These are phyloP conservation scores for Lipomyces sp. DNA, from an alignment of 805 yeast species.

Conservation along the genomic window DNA sequence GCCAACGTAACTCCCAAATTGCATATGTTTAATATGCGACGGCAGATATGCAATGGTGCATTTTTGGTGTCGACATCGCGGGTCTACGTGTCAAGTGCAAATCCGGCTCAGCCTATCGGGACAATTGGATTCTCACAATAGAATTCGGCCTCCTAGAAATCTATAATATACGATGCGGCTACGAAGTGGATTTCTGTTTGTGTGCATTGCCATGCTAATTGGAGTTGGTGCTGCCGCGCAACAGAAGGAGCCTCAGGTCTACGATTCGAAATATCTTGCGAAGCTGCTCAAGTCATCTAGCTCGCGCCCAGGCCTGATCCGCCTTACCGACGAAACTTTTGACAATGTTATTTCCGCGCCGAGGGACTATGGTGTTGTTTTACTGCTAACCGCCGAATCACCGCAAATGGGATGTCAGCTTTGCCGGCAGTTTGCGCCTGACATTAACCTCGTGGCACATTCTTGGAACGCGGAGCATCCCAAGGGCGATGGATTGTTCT, in stretches of 20 bases:
- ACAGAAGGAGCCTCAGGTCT: not conserved
- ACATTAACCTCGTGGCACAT: slow-evolving; percentile 55
- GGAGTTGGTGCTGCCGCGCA: not conserved
- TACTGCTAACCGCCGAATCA: slow-evolving; percentile 69
- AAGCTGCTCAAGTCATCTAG: slow-evolving; percentile 14
- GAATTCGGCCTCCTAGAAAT: too few species aligned
- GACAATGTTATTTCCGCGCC: slow-evolving; percentile 56
- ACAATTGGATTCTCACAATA: too few species aligned
- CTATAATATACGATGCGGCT: slow-evolving; percentile 1
- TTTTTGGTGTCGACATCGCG: not conserved
- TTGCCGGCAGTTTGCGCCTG: slow-evolving; percentile 70
- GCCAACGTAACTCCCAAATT: not conserved
- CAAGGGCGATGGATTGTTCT: slow-evolving; percentile 52
- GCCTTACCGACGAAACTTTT: slow-evolving; percentile 60
- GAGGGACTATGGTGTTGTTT: slow-evolving; percentile 64
- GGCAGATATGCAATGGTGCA: not conserved
- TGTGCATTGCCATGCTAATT: not conserved
- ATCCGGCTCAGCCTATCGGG: too few species aligned
- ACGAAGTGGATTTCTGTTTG: not conserved
- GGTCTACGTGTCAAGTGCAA: too few species aligned
- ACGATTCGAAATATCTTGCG: slow-evolving; percentile 13
- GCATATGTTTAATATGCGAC: not conserved
- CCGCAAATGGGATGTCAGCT: slow-evolving; percentile 71
- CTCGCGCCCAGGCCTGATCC: slow-evolving; percentile 40
- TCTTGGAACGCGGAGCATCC: slow-evolving; percentile 65